These are phyloP conservation scores for Aspergillus homomorphus DNA, from an alignment of 495 filamentous ascomycete species.

Conservation along the genomic window DNA sequence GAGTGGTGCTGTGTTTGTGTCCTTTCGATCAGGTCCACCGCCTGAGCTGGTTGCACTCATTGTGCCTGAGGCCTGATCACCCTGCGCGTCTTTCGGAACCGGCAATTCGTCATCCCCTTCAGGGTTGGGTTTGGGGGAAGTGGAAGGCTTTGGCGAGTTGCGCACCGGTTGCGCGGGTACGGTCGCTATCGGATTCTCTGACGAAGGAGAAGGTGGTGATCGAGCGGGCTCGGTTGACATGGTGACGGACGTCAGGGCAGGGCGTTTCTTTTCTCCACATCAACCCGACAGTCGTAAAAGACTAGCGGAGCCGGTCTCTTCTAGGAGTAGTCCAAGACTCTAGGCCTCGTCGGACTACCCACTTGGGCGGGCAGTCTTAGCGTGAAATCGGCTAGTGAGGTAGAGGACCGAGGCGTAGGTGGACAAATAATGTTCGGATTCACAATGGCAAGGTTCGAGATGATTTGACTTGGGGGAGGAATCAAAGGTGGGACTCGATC, in stretches of 20 bases:
- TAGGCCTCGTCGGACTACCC: slow-evolving; percentile 15
- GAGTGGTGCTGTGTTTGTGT: slow-evolving; percentile 15
- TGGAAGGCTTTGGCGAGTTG: slow-evolving; percentile 25
- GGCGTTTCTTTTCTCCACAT: slow-evolving; percentile 38
- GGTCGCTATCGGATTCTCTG: slow-evolving; percentile 17
- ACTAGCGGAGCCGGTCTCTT: no score
- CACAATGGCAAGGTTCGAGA: no score
- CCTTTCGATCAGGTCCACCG: slow-evolving; percentile 18
- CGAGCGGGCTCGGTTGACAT: slow-evolving; percentile 35
- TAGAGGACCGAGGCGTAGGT: no score
- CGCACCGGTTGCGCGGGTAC: slow-evolving; percentile 25
- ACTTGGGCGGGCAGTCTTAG: slow-evolving; percentile 14
- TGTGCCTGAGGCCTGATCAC: slow-evolving; percentile 25
- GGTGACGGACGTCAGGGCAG: slow-evolving; percentile 30
- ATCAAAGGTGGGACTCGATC: no score
- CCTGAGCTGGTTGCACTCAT: slow-evolving; percentile 20
- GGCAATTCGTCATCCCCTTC: slow-evolving; percentile 33
- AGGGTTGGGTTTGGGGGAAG: slow-evolving; percentile 34
- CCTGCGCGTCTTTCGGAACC: slow-evolving; percentile 36
- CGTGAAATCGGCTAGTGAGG: no score
- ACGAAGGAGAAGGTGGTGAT: slow-evolving; percentile 18
- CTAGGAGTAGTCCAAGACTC: no score
- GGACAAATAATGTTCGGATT: no score
- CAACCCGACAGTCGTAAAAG: background rate
- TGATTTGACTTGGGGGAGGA: no score